These are phyloP conservation scores for Albatrellus ellisii DNA, from an alignment of 768 basidiomycete genomes.

Conservation along the genomic window DNA sequence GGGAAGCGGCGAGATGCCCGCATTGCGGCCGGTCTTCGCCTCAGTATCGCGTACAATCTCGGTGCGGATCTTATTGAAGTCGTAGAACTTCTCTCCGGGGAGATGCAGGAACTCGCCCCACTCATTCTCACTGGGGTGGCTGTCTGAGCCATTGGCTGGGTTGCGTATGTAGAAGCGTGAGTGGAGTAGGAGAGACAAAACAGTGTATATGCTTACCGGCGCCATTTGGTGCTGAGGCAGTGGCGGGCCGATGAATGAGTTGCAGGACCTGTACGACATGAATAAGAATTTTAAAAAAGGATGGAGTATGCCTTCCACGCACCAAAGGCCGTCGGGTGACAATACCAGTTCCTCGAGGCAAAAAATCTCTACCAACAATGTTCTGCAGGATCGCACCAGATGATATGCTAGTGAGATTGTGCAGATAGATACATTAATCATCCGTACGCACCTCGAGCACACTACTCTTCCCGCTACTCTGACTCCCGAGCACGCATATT, in stretches of 20 bases:
- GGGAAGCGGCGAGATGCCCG: constrained; percentile 92
- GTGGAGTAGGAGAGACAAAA: not conserved
- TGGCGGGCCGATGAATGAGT: constrained; percentile 77
- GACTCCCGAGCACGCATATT: constrained; percentile 84
- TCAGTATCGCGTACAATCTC: constrained; percentile 97
- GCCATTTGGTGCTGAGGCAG: constrained; percentile 30
- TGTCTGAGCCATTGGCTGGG: constrained; percentile 33
- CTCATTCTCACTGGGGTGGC: constrained; percentile 80
- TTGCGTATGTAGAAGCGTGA: constrained; percentile 22
- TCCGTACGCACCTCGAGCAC: constrained; percentile 60
- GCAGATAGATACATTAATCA: not conserved
- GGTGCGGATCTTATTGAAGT: constrained; percentile 92
- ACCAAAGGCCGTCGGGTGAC: constrained; percentile 95
- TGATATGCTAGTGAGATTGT: not conserved
- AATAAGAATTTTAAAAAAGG: not conserved
- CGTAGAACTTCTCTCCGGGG: constrained; percentile 94
- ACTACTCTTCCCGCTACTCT: constrained; percentile 90
- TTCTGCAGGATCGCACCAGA: constrained; percentile 40
- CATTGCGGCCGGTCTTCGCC: constrained; percentile 96
- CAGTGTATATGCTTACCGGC: constrained; percentile 23
- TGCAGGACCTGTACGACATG: constrained; percentile 73
- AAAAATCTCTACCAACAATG: constrained; percentile 95
- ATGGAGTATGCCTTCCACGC: constrained; percentile 18
- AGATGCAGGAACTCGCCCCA: constrained; percentile 99
- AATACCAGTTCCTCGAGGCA: constrained; percentile 98